Conservation (phyloP, 345 rosid genomes). For the Psidium guajava region DNA sequence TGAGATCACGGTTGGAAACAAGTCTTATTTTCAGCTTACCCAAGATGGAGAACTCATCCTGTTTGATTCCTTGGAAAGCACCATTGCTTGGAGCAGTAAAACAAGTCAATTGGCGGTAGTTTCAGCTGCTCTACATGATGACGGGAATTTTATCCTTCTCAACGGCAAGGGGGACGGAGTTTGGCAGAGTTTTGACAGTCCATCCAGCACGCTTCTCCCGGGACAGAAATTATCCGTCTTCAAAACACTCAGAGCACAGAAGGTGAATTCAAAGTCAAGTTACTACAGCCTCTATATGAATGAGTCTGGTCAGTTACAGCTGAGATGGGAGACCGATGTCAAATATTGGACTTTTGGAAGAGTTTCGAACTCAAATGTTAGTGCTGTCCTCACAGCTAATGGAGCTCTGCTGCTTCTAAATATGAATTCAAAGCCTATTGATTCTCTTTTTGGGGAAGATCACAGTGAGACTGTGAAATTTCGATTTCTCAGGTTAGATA, state of each 20-base stretch:
- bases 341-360: constrained; percentile 45
- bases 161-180: constrained; percentile 23
- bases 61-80: constrained; percentile 35
- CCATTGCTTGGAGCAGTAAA: constrained; percentile 45
- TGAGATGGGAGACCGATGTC: constrained; percentile 60
- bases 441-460: constrained; percentile 64
- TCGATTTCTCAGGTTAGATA: constrained; percentile 60
- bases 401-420: constrained; percentile 49
- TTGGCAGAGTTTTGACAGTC: constrained; percentile 76
- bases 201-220: constrained; percentile 58
- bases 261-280: constrained; percentile 47
- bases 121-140: constrained; percentile 47
- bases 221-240: constrained; percentile 43
- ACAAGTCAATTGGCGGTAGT: constrained; percentile 41
- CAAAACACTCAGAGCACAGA: constrained; percentile 48
- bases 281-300: constrained; percentile 57
- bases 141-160: constrained; percentile 65
- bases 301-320: constrained; percentile 40
- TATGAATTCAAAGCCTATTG: constrained; percentile 24
- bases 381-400: constrained; percentile 45
- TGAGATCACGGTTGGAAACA: constrained; percentile 32
- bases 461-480: constrained; percentile 50
- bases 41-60: constrained; percentile 49
- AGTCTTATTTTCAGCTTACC: constrained; percentile 56
- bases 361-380: constrained; percentile 21